Evolutionary conservation across 2,329 filamentous ascomycete species (phyloP).

Genomic region (Aspergillus sp.): DNA sequence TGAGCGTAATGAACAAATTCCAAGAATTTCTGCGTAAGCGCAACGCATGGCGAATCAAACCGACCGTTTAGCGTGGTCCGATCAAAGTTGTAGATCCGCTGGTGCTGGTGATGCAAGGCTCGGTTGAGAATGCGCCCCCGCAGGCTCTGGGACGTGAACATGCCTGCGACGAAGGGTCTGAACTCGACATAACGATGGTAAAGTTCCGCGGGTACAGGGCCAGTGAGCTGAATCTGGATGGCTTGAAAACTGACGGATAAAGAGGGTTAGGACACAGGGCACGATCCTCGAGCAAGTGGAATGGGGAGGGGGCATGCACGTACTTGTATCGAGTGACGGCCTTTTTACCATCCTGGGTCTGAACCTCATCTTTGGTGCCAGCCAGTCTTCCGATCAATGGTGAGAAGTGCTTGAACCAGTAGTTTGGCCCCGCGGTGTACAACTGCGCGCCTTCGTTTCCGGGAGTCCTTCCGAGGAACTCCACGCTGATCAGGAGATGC

Average conservation of each 20-base stretch:
- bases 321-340: constrained; percentile 74
- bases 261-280: constrained; percentile 2
- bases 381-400: constrained; percentile 82
- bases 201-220: constrained; percentile 74
- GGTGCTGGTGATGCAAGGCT: constrained; percentile 86
- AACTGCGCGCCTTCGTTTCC: constrained; percentile 63
- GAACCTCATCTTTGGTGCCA: constrained; percentile 67
- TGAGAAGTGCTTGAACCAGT: constrained; percentile 81
- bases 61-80: constrained; percentile 69
- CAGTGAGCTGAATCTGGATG: constrained; percentile 82
- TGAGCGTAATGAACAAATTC: constrained; percentile 84
- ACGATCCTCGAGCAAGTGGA: neutral
- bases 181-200: constrained; percentile 96
- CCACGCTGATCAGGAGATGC: constrained; percentile 68
- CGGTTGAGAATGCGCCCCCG: constrained; percentile 78
- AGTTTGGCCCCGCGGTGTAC: constrained; percentile 76
- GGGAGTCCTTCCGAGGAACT: constrained; percentile 74
- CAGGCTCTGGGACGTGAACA: constrained; percentile 78
- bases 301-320: constrained; percentile 27
- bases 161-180: constrained; percentile 80
- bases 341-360: constrained; percentile 53
- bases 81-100: constrained; percentile 85
- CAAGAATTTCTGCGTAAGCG: constrained; percentile 76
- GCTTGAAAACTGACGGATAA: constrained; percentile 72
- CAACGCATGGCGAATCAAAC: constrained; percentile 65